A percentile compares a stretch with the other conserved stretches of the same genome.
Conservation (phyloP, 768 basidiomycete species). For the Boletus eberwhitei region DNA sequence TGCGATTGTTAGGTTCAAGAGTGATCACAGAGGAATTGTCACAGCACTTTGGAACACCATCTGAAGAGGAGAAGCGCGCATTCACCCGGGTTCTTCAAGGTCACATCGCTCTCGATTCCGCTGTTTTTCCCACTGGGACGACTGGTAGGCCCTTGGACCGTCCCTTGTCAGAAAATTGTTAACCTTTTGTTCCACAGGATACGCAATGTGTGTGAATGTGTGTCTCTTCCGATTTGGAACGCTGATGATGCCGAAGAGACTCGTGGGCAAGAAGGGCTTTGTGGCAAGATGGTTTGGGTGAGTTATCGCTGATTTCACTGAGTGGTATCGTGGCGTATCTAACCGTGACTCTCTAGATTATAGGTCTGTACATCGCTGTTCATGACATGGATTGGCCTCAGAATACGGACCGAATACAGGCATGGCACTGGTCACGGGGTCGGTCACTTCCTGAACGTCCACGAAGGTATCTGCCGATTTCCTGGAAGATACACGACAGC, state of each 20-base stretch:
- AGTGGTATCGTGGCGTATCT: neutral
- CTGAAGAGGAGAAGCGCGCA: conserved; percentile 75
- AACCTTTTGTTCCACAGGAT: conserved; percentile 38
- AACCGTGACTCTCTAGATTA: conserved; percentile 42
- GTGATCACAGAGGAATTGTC: neutral
- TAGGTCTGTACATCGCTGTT: conserved; percentile 35
- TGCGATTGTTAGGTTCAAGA: neutral
- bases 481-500: neutral
- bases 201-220: conserved; percentile 43
- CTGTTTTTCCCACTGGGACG: conserved; percentile 78
- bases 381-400: neutral
- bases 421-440: conserved; percentile 96
- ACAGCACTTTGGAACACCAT: conserved; percentile 87
- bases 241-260: conserved; percentile 48
- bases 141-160: conserved; percentile 45
- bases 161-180: neutral
- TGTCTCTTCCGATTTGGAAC: neutral
- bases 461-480: conserved; percentile 51
- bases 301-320: conserved; percentile 12
- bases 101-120: conserved; percentile 84
- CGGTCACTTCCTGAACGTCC: conserved; percentile 91
- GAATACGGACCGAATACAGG: conserved; percentile 34
- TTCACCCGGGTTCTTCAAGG: conserved; percentile 93
- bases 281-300: conserved; percentile 87
- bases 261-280: conserved; percentile 73